Evolutionary conservation across 2,329 filamentous ascomycete species (phyloP).

Genomic region (Fusarium tricinctum): DNA sequence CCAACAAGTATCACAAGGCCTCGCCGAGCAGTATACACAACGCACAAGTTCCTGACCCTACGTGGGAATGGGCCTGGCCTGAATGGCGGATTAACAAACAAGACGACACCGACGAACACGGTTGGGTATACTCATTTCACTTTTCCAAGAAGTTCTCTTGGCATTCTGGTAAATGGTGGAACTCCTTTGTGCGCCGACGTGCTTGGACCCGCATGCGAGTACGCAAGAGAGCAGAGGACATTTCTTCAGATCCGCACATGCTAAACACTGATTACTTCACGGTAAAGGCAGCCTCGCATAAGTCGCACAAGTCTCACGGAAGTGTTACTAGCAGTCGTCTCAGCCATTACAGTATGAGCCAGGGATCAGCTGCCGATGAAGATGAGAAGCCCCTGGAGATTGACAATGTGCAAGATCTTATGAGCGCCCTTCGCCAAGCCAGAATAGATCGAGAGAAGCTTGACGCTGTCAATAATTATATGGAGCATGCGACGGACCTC

Average conservation of each 20-base stretch:
- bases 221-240: constrained; percentile 66
- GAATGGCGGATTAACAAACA: constrained; percentile 78
- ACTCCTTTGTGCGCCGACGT: constrained; percentile 91
- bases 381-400: constrained; percentile 71
- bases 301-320: constrained; percentile 50
- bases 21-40: constrained; percentile 80
- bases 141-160: constrained; percentile 82
- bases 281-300: constrained; percentile 70
- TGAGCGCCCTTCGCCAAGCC: constrained; percentile 75
- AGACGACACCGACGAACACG: constrained; percentile 83
- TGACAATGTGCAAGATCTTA: constrained; percentile 75
- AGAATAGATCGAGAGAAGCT: constrained; percentile 94
- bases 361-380: constrained; percentile 58
- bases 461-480: constrained; percentile 83
- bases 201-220: constrained; percentile 88
- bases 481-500: constrained; percentile 83
- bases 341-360: constrained; percentile 57
- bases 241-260: constrained; percentile 71
- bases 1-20: constrained; percentile 74
- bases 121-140: constrained; percentile 96
- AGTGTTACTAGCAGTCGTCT: constrained; percentile 54
- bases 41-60: constrained; percentile 92
- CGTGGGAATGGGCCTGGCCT: constrained; percentile 89
- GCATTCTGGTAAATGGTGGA: constrained; percentile 94
- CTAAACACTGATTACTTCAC: constrained; percentile 85